phyloP scores from a whole-genome alignment of 345 rosid genomes.

The Viola odorata region DNA sequence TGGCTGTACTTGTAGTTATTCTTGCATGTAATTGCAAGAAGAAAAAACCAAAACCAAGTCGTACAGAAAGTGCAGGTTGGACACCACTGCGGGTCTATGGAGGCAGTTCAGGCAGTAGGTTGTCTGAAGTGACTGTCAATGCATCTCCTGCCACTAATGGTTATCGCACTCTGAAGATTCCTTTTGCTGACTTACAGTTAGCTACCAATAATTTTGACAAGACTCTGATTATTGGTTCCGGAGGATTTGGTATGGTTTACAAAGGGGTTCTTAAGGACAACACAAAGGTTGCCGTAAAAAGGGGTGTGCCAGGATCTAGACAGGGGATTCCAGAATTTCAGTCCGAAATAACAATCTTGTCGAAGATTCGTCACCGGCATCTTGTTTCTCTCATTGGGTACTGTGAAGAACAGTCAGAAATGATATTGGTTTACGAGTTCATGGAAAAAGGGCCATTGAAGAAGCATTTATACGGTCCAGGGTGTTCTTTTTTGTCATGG shows the following conservation, averaged over 20 bases:
- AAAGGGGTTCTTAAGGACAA: constrained; percentile 71
- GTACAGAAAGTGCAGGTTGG: constrained; percentile 69
- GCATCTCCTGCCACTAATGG: constrained; percentile 59
- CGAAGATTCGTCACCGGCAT: constrained; percentile 87
- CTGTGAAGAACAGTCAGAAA: constrained; percentile 92
- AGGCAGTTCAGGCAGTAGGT: constrained; percentile 65
- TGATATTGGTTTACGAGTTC: constrained; percentile 89
- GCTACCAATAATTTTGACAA: constrained; percentile 80
- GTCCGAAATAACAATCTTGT: constrained; percentile 69
- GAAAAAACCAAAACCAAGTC: constrained; percentile 36
- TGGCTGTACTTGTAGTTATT: constrained; percentile 28
- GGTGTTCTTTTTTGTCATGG: constrained; percentile 65
- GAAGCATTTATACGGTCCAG: constrained; percentile 67
- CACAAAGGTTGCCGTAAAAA: constrained; percentile 79
- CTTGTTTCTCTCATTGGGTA: constrained; percentile 89
- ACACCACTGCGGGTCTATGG: constrained; percentile 68
- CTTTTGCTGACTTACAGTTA: constrained; percentile 60
- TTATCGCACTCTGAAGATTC: constrained; percentile 54
- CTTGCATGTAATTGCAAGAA: constrained; percentile 38
- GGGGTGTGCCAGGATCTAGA: constrained; percentile 87
- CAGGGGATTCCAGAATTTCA: constrained; percentile 97
- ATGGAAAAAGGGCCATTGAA: constrained; percentile 94
- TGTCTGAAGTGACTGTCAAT: constrained; percentile 58
- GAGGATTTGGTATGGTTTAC: constrained; percentile 95
- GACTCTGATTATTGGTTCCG: constrained; percentile 65